phyloP scores from a whole-genome alignment of 1,284 basidiomycete genomes.

The Ustilago cynodontis region DNA sequence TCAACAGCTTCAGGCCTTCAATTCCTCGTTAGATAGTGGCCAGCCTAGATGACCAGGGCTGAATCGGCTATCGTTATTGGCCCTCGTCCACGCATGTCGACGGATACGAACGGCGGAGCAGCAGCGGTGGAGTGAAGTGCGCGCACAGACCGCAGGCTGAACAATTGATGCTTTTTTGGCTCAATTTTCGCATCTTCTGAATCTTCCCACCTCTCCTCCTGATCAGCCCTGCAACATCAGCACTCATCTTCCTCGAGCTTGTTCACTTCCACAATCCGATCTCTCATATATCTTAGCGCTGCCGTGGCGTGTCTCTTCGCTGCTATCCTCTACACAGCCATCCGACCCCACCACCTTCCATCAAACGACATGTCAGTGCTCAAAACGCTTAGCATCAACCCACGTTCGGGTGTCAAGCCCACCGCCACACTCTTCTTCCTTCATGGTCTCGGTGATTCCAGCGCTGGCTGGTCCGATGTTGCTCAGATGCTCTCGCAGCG shows the following conservation, averaged over 20 bases:
- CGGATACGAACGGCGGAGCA: not conserved
- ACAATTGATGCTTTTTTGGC: not conserved
- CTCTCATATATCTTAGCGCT: conserved; percentile 4
- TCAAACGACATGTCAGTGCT: conserved; percentile 52
- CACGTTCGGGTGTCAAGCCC: conserved; percentile 57
- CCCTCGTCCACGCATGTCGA: conserved; percentile 7
- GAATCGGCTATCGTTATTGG: no score
- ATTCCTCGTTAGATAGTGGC: no score
- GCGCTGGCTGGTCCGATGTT: conserved; percentile 66
- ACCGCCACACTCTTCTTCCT: conserved; percentile 67
- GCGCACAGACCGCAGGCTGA: conserved; percentile 10
- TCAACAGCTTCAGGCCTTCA: not conserved
- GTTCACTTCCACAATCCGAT: conserved; percentile 10
- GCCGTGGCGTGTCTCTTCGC: conserved; percentile 18
- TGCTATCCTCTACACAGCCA: conserved; percentile 4
- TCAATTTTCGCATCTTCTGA: not conserved
- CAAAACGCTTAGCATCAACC: conserved; percentile 65
- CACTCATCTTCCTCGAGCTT: not conserved
- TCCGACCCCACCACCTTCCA: conserved; percentile 1
- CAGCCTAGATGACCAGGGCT: not conserved
- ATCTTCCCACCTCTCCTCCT: conserved; percentile 1
- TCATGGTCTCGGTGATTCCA: conserved; percentile 68
- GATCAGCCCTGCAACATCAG: not conserved
- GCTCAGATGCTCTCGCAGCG: conserved; percentile 66
- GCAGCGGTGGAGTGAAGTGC: not conserved